These are phyloP conservation scores for Candida sanyiensis DNA, from an alignment of 805 yeast species.

Conservation along the genomic window DNA sequence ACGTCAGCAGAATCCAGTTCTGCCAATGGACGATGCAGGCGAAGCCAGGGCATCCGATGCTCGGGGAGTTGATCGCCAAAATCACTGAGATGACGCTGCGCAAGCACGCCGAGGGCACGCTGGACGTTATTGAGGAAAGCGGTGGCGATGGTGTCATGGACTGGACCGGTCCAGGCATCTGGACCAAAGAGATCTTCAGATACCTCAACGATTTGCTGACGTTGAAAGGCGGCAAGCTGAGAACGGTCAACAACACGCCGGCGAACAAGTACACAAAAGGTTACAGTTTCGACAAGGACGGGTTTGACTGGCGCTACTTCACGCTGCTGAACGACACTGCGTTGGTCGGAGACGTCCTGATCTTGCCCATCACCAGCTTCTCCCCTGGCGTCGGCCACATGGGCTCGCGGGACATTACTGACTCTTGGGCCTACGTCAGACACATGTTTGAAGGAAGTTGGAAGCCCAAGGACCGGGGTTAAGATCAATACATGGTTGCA, in stretches of 20 bases:
- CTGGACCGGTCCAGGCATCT: slow-evolving; percentile 96
- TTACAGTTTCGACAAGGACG: slow-evolving; percentile 25
- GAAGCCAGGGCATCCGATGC: slow-evolving; percentile 85
- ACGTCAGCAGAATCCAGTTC: slow-evolving; percentile 87
- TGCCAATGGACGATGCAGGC: slow-evolving; percentile 96
- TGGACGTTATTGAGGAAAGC: slow-evolving; percentile 48
- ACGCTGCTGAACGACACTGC: slow-evolving; percentile 52
- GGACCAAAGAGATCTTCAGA: slow-evolving; percentile 80
- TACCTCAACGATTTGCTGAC: slow-evolving; percentile 54
- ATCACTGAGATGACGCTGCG: slow-evolving; percentile 72
- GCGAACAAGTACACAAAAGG: slow-evolving; percentile 26
- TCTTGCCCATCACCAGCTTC: slow-evolving; percentile 66
- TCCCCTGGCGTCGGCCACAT: slow-evolving; percentile 66
- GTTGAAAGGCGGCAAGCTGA: slow-evolving; percentile 2
- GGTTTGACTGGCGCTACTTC: slow-evolving; percentile 58
- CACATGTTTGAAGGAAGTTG: slow-evolving; percentile 65
- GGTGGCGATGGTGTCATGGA: slow-evolving; percentile 81
- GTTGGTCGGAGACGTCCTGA: slow-evolving; percentile 59
- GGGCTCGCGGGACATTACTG: slow-evolving; percentile 44
- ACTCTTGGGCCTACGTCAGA: slow-evolving; percentile 51
- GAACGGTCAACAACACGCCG: slow-evolving; percentile 16
- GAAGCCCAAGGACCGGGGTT: slow-evolving; percentile 32
- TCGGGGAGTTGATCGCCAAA: slow-evolving; percentile 71
- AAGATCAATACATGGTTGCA: background rate
- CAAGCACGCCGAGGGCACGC: slow-evolving; percentile 40